Conservation (phyloP, 352 stramenopile species). For the Phytophthora pini region DNA sequence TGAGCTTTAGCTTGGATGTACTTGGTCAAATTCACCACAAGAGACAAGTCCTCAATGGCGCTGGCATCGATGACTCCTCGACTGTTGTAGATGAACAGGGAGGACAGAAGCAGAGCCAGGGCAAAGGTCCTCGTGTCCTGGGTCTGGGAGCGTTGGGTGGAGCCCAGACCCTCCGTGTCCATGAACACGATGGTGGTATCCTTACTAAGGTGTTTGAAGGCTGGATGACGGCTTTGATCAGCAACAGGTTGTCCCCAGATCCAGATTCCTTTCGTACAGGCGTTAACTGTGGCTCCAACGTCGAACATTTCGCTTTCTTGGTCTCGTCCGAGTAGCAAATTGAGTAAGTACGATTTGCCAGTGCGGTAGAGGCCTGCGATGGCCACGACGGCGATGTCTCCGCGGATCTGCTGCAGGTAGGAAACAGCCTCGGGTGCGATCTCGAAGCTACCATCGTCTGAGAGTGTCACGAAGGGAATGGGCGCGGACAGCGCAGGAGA, state of each 20-base stretch:
- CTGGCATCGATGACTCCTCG: slow-evolving; percentile 77
- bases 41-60: slow-evolving; percentile 78
- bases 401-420: slow-evolving; percentile 70
- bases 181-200: slow-evolving; percentile 73
- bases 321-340: slow-evolving; percentile 61
- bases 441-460: slow-evolving; percentile 68
- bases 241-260: slow-evolving; percentile 67
- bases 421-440: slow-evolving; percentile 59
- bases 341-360: slow-evolving; percentile 84
- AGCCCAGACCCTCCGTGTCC: slow-evolving; percentile 81
- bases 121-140: slow-evolving; percentile 81
- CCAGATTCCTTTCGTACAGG: slow-evolving; percentile 86
- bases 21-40: slow-evolving; percentile 82
- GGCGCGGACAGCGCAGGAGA: slow-evolving; percentile 32
- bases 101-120: slow-evolving; percentile 68
- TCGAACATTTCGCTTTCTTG: slow-evolving; percentile 72
- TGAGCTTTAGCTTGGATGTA: slow-evolving; percentile 64
- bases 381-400: slow-evolving; percentile 66
- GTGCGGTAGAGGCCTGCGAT: slow-evolving; percentile 81
- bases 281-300: slow-evolving; percentile 74
- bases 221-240: slow-evolving; percentile 15
- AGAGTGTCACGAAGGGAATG: slow-evolving; percentile 79
- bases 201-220: slow-evolving; percentile 53
- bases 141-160: slow-evolving; percentile 65
- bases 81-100: slow-evolving; percentile 84